Evolutionary conservation across 2,329 filamentous ascomycete species (phyloP).

Genomic region (Xylaria digitata): DNA sequence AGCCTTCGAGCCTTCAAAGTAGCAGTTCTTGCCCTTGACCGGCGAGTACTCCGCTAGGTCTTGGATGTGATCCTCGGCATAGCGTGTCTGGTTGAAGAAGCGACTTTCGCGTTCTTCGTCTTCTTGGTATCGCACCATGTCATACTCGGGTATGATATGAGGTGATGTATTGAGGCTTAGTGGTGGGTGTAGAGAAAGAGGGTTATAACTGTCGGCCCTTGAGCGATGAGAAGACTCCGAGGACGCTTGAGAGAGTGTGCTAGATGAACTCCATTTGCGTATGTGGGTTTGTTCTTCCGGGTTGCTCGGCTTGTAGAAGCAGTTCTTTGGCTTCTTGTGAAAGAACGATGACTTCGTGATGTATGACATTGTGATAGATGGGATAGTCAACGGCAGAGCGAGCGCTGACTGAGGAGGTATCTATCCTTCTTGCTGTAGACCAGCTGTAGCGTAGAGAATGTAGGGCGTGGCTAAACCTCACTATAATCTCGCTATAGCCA

Average conservation of each 20-base stretch:
- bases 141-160: conserved; percentile 44
- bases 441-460: conserved; percentile 9
- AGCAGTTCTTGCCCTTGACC: conserved; percentile 46
- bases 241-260: conserved; percentile 45
- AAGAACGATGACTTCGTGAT: conserved; percentile 43
- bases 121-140: conserved; percentile 43
- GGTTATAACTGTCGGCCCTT: conserved; percentile 41
- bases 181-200: conserved; percentile 50
- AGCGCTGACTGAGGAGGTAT: background rate
- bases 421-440: conserved; percentile 21
- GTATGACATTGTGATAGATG: conserved; percentile 35
- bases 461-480: conserved; percentile 23
- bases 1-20: conserved; percentile 42
- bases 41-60: conserved; percentile 45
- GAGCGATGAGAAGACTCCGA: conserved; percentile 41
- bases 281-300: conserved; percentile 39
- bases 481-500: conserved; percentile 15
- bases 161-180: conserved; percentile 49
- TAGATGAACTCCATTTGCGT: conserved; percentile 48
- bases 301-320: conserved; percentile 37
- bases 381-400: background rate
- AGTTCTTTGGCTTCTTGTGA: conserved; percentile 47
- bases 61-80: conserved; percentile 43
- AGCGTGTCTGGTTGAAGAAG: conserved; percentile 42
- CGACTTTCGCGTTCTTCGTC: conserved; percentile 45